These are phyloP conservation scores for Suzukiozyma palmioleophila DNA, from an alignment of 1,139 yeast genomes.

Conservation along the genomic window DNA sequence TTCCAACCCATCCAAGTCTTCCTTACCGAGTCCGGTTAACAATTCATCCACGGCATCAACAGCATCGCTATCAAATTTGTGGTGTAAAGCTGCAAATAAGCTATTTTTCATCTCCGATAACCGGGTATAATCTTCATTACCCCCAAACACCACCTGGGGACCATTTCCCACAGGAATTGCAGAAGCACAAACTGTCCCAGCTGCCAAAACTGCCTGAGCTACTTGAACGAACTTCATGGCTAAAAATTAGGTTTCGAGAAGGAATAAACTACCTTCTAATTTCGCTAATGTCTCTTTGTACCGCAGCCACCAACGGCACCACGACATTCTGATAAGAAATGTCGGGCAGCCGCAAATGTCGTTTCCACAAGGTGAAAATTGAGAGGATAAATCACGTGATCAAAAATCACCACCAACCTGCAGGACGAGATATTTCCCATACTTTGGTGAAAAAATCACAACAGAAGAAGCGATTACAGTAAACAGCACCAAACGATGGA, in stretches of 20 bases:
- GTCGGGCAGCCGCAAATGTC: no score
- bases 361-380: no score
- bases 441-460: no score
- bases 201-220: neutral
- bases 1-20: neutral
- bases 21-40: neutral
- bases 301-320: neutral
- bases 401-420: neutral
- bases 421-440: no score
- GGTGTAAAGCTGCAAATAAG: conserved; percentile 3
- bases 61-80: neutral
- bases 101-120: conserved; percentile 6
- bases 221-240: neutral
- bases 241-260: neutral
- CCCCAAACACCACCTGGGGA: neutral
- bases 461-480: no score
- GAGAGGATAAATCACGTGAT: no score
- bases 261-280: neutral
- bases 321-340: no score
- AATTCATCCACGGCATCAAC: neutral
- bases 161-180: neutral
- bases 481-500: no score
- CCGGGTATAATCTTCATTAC: neutral
- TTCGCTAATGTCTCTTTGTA: neutral
- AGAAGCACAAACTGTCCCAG: neutral